A percentile compares a stretch with the other conserved stretches of the same genome.
phyloP scores from a whole-genome alignment of 495 filamentous ascomycete genomes.

The Parmelia sp. region DNA sequence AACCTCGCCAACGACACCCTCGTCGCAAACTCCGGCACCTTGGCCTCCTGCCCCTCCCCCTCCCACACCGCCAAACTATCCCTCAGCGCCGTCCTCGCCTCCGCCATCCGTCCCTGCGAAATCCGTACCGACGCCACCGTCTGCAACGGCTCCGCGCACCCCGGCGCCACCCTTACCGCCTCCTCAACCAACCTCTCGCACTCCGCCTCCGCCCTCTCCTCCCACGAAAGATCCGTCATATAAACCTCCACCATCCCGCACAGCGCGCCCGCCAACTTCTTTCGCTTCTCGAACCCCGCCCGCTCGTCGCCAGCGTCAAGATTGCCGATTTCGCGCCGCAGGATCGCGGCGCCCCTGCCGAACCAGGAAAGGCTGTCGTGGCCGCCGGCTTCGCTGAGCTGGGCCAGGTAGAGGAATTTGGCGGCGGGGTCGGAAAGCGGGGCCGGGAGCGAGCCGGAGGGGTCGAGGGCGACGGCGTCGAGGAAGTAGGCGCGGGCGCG shows the following conservation, averaged over 20 bases:
- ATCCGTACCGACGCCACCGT: slow-evolving; percentile 91
- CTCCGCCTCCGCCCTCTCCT: slow-evolving; percentile 73
- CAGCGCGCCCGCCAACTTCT: slow-evolving; percentile 74
- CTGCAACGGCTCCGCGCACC: slow-evolving; percentile 77
- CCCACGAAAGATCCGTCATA: slow-evolving; percentile 96
- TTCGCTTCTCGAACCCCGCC: slow-evolving; percentile 56
- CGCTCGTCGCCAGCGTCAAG: slow-evolving; percentile 36
- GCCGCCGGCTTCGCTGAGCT: slow-evolving; percentile 83
- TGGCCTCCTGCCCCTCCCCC: slow-evolving; percentile 40
- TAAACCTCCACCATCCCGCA: slow-evolving; percentile 91
- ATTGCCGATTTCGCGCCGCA: slow-evolving; percentile 61
- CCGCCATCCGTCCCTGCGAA: slow-evolving; percentile 68
- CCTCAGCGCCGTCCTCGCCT: slow-evolving; percentile 70
- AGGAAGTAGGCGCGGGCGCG: slow-evolving; percentile 62
- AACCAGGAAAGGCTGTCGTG: slow-evolving; percentile 80
- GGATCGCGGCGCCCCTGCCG: slow-evolving; percentile 65
- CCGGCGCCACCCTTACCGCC: slow-evolving; percentile 68
- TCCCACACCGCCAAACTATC: slow-evolving; percentile 72
- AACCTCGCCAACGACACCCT: slow-evolving; percentile 58
- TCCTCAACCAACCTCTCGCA: slow-evolving; percentile 85
- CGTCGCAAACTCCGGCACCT: slow-evolving; percentile 75
- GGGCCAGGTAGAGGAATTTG: slow-evolving; percentile 93
- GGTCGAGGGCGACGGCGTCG: slow-evolving; percentile 64
- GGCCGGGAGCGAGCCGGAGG: slow-evolving; percentile 55
- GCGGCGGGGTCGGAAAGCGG: slow-evolving; percentile 74